Base-by-base conservation (phyloP, 1,284 basidiomycete genomes). In the Agaricales sp. region DNA sequence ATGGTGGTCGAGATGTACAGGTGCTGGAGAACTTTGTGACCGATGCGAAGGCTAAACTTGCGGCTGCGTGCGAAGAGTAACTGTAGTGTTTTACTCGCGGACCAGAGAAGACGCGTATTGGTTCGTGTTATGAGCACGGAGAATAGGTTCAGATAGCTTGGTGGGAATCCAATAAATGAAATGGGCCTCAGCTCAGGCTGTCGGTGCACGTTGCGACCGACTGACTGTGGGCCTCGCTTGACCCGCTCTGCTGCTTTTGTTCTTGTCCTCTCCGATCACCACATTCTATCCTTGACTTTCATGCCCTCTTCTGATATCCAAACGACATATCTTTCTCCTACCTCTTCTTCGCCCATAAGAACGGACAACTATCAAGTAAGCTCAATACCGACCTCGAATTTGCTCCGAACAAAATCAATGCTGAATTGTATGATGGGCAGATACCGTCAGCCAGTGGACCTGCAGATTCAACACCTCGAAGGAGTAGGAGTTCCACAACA, bases 11-110 rank as follows among this genome's bases (percentile, higher is more conserved):
- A 54, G 64, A 74, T 52, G 55, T 73, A 53, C 60, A 61, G 41
- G 66, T 68, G 1, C 52, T 78, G 52, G 58, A 58, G 43, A 58
- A 62, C 23, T 81, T 78, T 59, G 77, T 75, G 13, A 64, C 67
- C 16, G 64, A 66, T 3, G 69, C 67, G 38, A 66, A 67, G 58
- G 51, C 13, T n/a, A 20, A 41, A 41, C 39, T 41, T 8, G 30
- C 8, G 30, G n/a, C 30, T 35, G 8, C n/a, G n/a, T 11, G 30
- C 8, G 30, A 35, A 35, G 8, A 35, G 30, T 11, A n/a, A n/a
- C n/a, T n/a, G n/a, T n/a, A n/a, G n/a, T n/a, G n/a, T n/a, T n/a
- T n/a, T n/a, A n/a, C n/a, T n/a, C n/a, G n/a, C n/a, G 26, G 26
- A 30, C 6, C 26, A 30, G 26, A 30, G 26, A 14, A 6, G 14